phyloP scores from a whole-genome alignment of 1,139 yeast genomes.

The Suhomyces guaymorum region DNA sequence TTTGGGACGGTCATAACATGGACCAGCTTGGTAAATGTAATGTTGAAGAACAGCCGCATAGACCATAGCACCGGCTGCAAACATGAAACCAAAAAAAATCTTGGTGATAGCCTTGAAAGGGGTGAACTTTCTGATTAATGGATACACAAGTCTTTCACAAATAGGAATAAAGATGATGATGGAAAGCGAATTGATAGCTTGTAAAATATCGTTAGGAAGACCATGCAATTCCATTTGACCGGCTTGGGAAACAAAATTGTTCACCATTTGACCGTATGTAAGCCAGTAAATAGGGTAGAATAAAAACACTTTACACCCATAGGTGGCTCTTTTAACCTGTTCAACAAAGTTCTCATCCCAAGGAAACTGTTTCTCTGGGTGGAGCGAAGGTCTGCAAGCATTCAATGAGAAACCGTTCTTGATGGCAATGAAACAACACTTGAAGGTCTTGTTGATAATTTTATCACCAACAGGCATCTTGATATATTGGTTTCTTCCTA shows the following conservation, averaged over 20 bases:
- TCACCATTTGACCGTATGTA: slow-evolving; percentile 23
- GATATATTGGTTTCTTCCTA: slow-evolving; percentile 22
- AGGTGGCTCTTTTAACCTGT: slow-evolving; percentile 20
- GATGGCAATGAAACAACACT: slow-evolving; percentile 17
- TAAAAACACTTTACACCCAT: slow-evolving; percentile 23
- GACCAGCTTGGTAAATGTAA: slow-evolving; percentile 22
- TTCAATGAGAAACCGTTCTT: slow-evolving; percentile 20
- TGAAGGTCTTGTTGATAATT: slow-evolving; percentile 21
- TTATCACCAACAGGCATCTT: slow-evolving; percentile 22
- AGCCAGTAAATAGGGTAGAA: slow-evolving; percentile 26
- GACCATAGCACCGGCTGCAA: slow-evolving; percentile 22
- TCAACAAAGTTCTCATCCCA: slow-evolving; percentile 24
- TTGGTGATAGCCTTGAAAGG: slow-evolving; percentile 26
- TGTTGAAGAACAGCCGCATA: slow-evolving; percentile 25
- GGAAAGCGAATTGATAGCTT: slow-evolving; percentile 21
- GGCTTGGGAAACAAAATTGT: slow-evolving; percentile 25
- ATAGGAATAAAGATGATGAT: slow-evolving; percentile 23
- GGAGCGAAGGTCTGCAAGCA: slow-evolving; percentile 20
- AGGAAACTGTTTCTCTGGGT: slow-evolving; percentile 17
- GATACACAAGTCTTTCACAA: slow-evolving; percentile 20
- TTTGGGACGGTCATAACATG: slow-evolving; percentile 22
- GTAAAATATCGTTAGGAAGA: slow-evolving; percentile 24
- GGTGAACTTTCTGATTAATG: slow-evolving; percentile 23
- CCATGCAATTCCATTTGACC: slow-evolving; percentile 26
- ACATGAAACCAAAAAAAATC: slow-evolving; percentile 24